Percentiles rank a stretch among this genome's conserved stretches.
Evolutionary conservation across 208 protist species (phyloP).

Genomic region (Crithidia bombi): DNA sequence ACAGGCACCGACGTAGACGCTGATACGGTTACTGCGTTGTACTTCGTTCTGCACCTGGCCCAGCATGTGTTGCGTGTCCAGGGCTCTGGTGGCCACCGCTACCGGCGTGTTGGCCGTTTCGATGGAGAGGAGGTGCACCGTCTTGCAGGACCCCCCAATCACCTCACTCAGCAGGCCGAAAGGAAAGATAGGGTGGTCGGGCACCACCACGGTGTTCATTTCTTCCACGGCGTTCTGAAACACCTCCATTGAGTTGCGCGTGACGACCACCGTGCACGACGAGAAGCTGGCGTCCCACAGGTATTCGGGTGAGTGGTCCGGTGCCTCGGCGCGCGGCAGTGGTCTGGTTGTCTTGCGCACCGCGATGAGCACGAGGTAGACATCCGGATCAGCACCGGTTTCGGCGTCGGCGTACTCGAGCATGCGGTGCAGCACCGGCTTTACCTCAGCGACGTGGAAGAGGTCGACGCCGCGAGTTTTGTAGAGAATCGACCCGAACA

Average conservation of each 20-base stretch:
- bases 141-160: slow-evolving; percentile 33
- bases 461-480: slow-evolving; percentile 37
- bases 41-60: slow-evolving; percentile 20
- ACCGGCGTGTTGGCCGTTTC: slow-evolving; percentile 19
- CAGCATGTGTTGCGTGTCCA: slow-evolving; percentile 36
- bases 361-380: slow-evolving; percentile 39
- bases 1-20: slow-evolving; percentile 30
- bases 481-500: slow-evolving; percentile 47
- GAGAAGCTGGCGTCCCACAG: slow-evolving; percentile 42
- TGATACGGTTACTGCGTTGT: slow-evolving; percentile 23
- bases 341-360: slow-evolving; percentile 35
- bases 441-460: slow-evolving; percentile 9
- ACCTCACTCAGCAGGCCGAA: slow-evolving; percentile 41
- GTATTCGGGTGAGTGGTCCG: slow-evolving; percentile 19
- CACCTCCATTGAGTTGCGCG: slow-evolving; percentile 33
- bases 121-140: slow-evolving; percentile 32
- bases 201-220: slow-evolving; percentile 17
- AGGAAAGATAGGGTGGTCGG: slow-evolving; percentile 15
- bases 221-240: slow-evolving; percentile 25
- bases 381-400: slow-evolving; percentile 7
- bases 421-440: slow-evolving; percentile 33
- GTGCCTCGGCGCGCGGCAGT: slow-evolving; percentile 12
- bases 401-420: slow-evolving; percentile 36
- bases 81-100: slow-evolving; percentile 3
- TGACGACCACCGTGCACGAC: slow-evolving; percentile 46